Percentiles rank a stretch among this genome's conserved stretches.
These are phyloP conservation scores for Plasmodium relictum DNA, from an alignment of 169 alveolate genomes.

Conservation along the genomic window DNA sequence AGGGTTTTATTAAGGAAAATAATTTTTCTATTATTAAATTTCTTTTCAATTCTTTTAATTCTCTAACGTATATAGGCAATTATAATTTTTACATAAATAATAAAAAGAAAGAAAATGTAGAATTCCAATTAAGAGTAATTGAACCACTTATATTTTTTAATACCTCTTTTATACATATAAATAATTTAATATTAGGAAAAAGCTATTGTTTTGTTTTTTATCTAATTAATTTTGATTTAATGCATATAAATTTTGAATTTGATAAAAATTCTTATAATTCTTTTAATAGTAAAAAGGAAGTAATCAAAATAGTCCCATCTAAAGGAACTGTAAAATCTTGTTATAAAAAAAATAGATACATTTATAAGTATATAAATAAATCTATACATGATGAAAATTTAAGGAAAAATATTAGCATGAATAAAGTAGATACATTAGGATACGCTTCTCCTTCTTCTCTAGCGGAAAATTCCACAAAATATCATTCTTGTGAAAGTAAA, in stretches of 20 bases:
- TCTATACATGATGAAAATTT: not conserved
- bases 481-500: not conserved
- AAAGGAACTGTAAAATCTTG: constrained; percentile 65
- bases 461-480: not conserved
- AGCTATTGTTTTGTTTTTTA: constrained; percentile 68
- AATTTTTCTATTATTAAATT: constrained; percentile 33
- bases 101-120: constrained; percentile 23
- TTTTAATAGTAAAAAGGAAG: constrained; percentile 57
- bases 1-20: constrained; percentile 34
- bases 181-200: constrained; percentile 70
- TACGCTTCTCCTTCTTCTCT: not conserved
- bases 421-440: not conserved
- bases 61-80: constrained; percentile 15
- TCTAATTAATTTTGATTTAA: constrained; percentile 62
- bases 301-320: constrained; percentile 56
- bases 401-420: not conserved
- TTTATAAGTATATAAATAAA: constrained; percentile 26
- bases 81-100: constrained; percentile 38
- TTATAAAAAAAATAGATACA: constrained; percentile 43
- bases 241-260: constrained; percentile 67
- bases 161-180: constrained; percentile 62
- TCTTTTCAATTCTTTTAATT: constrained; percentile 29
- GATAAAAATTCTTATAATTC: constrained; percentile 64
- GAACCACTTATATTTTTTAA: constrained; percentile 63
- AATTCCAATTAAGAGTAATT: constrained; percentile 26